Evolutionary conservation across 78 protist genomes (phyloP).

Genomic region (Polysphondylium violaceum): DNA sequence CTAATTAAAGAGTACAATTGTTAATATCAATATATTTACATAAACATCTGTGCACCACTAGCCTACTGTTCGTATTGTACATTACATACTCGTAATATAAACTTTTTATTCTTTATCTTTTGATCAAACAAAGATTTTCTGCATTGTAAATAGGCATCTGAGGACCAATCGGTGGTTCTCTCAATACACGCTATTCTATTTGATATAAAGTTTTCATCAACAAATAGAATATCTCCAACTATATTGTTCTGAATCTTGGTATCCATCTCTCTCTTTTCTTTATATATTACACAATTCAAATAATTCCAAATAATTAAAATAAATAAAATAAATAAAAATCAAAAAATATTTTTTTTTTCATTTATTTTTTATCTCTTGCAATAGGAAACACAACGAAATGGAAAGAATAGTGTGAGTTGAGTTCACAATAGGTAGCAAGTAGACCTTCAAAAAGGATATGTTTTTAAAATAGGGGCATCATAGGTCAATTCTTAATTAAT

Average conservation of each 20-base stretch:
- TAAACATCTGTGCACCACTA: too few relatives aligned
- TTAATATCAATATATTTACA: not conserved
- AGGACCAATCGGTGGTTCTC: slow-evolving; percentile 55
- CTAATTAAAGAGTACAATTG: not conserved
- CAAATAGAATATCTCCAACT: not conserved
- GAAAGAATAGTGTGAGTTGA: too few relatives aligned
- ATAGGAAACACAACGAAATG: too few relatives aligned
- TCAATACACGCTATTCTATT: slow-evolving; percentile 47
- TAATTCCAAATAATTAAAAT: too few relatives aligned
- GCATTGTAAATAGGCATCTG: slow-evolving; percentile 8
- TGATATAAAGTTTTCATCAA: slow-evolving; percentile 29
- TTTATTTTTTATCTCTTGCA: too few relatives aligned
- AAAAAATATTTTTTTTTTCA: too few relatives aligned
- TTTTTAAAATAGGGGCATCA: too few relatives aligned
- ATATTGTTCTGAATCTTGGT: slow-evolving; percentile 27
- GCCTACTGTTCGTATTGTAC: not conserved
- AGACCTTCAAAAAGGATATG: too few relatives aligned
- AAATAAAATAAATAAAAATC: too few relatives aligned
- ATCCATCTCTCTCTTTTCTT: slow-evolving; percentile 24
- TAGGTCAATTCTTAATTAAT: too few relatives aligned
- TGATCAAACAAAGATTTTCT: slow-evolving; percentile 17
- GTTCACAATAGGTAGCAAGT: too few relatives aligned
- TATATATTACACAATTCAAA: too few relatives aligned
- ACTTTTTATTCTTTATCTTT: slow-evolving; percentile 21
- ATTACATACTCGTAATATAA: slow-evolving; percentile 17